Evolutionary conservation across 1,284 basidiomycete genomes (phyloP), one percentile per base, ranked within the genome.

Genomic region (Rhodotorula sp.): DNA sequence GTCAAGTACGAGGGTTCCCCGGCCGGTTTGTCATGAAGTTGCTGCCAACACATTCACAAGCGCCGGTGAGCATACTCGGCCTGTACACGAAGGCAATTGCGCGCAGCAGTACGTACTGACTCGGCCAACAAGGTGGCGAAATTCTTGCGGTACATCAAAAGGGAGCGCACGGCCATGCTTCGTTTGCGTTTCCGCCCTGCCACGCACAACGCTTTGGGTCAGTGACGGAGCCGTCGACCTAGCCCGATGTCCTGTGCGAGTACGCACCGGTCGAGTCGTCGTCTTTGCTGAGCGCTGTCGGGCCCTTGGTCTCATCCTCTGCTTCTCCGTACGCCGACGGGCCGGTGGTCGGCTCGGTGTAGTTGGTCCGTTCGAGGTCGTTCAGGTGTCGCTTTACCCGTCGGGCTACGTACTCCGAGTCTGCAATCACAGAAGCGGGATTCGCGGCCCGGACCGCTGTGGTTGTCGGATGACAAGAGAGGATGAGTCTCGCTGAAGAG

Each of bases 291-390:
- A 69, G 85, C 79, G 66, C 70, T 14, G 79, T 78, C 73, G 83
- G 83, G 2, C 77, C 80, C 29, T 78, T 78, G 62, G 79, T 80
- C 30, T 81, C 82, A 45, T 78, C 80, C 46, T 71, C 78, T 18
- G 72, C 80, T 54, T 51, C 64, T 20, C 68, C 59, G 33, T 60
- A 64, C n/a, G 57, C 54, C 6, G 83, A 78, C 68, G 84, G 77
- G 22, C 83, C 83, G 58, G 80, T 77, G 0, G 83, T 82, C 6
- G 86, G 83, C 76, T 90, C 89, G 53, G 87, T 83, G 79, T 91
- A 90, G 79, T 92, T 92, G 42, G 90, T 71, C 76, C 90, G 90
- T 83, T 92, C 90, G 60, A 92, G 87, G 78, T 92, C 91, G 72
- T 90, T 89, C 24, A 92, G 84, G 79, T 89, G 89, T 60, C 87